Conservation (phyloP, 2,329 filamentous ascomycete species). For the Fusarium nygamai region DNA sequence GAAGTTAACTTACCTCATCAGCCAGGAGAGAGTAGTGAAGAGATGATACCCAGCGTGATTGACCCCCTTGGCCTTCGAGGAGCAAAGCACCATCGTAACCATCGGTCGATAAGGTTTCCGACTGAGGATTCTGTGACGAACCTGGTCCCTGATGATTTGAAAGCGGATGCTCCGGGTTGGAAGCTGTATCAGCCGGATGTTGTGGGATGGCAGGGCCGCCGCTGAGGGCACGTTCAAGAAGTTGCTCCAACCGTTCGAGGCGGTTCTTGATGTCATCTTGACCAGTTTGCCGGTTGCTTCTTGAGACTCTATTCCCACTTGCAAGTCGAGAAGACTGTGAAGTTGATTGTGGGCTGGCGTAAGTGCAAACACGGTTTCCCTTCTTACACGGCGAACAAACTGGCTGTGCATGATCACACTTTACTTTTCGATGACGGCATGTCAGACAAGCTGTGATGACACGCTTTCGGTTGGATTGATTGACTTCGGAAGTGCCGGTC, state of each 20-base stretch:
- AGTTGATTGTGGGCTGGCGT: background rate
- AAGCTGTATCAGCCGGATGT: background rate
- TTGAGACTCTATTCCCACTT: background rate
- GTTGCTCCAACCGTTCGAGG: background rate
- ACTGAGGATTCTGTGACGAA: background rate
- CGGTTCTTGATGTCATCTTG: background rate
- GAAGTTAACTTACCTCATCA: background rate
- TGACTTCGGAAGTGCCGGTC: background rate
- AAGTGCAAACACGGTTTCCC: background rate
- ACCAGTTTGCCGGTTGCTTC: background rate
- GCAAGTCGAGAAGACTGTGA: background rate
- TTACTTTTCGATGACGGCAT: background rate
- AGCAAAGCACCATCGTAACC: slow-evolving; percentile 2
- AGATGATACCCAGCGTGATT: slow-evolving; percentile 3
- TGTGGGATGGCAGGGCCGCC: background rate
- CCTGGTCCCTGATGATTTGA: background rate
- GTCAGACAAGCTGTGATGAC: background rate
- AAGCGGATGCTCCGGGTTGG: accelerated
- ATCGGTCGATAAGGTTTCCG: background rate
- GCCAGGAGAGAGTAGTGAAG: slow-evolving; percentile 3
- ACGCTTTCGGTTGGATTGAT: background rate
- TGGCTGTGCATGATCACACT: background rate
- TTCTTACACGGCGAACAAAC: slow-evolving; percentile 1
- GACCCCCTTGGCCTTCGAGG: background rate
- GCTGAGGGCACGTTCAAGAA: background rate